A percentile compares a stretch with the other conserved stretches of the same genome.
Evolutionary conservation across 2,329 filamentous ascomycete genomes (phyloP).

Genomic region (Albifimbria verrucaria): DNA sequence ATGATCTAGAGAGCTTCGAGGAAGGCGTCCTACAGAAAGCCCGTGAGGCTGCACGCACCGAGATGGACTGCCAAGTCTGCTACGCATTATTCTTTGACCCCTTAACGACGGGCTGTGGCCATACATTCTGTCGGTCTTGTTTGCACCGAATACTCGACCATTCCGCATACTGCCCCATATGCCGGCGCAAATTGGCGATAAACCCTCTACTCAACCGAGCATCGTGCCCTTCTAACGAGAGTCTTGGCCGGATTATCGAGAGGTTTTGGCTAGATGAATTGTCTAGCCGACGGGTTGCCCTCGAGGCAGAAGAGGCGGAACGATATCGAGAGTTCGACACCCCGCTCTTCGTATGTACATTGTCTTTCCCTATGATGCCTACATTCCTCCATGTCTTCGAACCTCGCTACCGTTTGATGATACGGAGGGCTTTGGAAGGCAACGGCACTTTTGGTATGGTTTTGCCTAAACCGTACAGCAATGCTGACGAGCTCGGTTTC

Average conservation of each 20-base stretch:
- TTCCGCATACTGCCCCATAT: constrained; percentile 75
- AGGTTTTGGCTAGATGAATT: constrained; percentile 69
- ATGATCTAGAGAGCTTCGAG: constrained; percentile 19
- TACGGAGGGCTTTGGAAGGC: constrained; percentile 70
- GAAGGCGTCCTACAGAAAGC: constrained; percentile 45
- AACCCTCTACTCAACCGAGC: constrained; percentile 38
- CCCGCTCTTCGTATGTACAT: constrained; percentile 76
- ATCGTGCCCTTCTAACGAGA: constrained; percentile 55
- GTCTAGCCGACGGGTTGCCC: constrained; percentile 50
- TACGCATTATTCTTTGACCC: constrained; percentile 79
- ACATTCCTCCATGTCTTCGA: constrained; percentile 92
- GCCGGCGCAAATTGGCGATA: constrained; percentile 61
- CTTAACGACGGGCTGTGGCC: constrained; percentile 79
- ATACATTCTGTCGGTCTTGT: constrained; percentile 84
- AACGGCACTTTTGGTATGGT: constrained; percentile 84
- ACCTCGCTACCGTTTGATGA: constrained; percentile 87
- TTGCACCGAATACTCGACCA: constrained; percentile 74
- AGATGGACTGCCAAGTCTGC: constrained; percentile 87
- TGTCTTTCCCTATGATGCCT: constrained; percentile 78
- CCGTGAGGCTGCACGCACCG: constrained; percentile 59
- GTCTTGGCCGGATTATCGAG: constrained; percentile 60
- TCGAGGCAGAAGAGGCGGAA: constrained; percentile 55
- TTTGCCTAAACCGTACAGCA: constrained; percentile 56
- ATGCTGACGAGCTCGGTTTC: constrained; percentile 43
- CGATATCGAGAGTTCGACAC: constrained; percentile 57